Evolutionary conservation across 495 filamentous ascomycete species (phyloP).

Genomic region (Clohesyomyces aquaticus): DNA sequence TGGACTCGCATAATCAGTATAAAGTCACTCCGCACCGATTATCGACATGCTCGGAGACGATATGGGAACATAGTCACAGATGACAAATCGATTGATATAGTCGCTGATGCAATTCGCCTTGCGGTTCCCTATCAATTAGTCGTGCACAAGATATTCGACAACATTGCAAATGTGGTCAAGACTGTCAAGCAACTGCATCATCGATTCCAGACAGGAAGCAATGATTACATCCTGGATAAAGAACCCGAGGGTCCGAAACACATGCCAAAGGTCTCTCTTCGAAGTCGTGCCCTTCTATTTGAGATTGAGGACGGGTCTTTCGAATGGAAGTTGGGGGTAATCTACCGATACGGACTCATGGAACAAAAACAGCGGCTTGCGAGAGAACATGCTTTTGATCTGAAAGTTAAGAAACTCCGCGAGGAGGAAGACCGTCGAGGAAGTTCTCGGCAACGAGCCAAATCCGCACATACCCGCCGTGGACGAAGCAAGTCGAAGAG

Average conservation of each 20-base stretch:
- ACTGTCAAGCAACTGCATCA: conserved; percentile 87
- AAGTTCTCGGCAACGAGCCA: conserved; percentile 57
- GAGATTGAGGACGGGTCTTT: conserved; percentile 96
- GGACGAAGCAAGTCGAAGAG: conserved; percentile 36
- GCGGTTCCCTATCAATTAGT: conserved; percentile 94
- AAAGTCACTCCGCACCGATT: conserved; percentile 76
- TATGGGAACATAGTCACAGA: conserved; percentile 62
- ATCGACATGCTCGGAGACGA: conserved; percentile 74
- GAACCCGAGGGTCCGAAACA: conserved; percentile 80
- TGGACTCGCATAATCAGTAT: conserved; percentile 87
- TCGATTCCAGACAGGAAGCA: conserved; percentile 81
- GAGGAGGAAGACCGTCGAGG: conserved; percentile 61
- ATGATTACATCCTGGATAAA: conserved; percentile 84
- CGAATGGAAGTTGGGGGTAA: conserved; percentile 93
- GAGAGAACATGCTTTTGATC: conserved; percentile 82
- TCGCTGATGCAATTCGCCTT: conserved; percentile 80
- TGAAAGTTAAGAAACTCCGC: conserved; percentile 83
- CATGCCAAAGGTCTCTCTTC: conserved; percentile 80
- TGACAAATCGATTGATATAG: conserved; percentile 83
- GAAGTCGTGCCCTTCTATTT: conserved; percentile 79
- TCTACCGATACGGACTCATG: conserved; percentile 83
- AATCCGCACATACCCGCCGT: conserved; percentile 50
- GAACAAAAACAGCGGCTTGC: conserved; percentile 89
- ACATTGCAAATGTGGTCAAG: conserved; percentile 84
- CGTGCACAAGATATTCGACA: conserved; percentile 89